phyloP scores from a whole-genome alignment of 2,329 filamentous ascomycete genomes.

The Verticillium klebahnii region DNA sequence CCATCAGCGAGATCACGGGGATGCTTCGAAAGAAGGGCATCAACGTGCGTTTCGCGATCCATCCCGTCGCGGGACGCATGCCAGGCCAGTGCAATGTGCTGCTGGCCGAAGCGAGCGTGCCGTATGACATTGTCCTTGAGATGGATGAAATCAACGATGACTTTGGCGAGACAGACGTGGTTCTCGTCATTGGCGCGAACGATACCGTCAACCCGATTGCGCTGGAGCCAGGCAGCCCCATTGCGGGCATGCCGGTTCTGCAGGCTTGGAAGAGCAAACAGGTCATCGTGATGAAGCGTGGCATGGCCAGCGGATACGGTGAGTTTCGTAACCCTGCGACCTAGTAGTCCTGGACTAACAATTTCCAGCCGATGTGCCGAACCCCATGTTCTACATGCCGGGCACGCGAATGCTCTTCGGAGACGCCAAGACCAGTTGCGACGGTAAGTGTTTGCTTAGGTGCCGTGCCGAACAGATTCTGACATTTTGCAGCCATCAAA shows the following conservation, averaged over 20 bases:
- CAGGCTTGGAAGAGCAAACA: constrained; percentile 94
- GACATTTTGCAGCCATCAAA: constrained; percentile 33
- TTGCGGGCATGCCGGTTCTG: constrained; percentile 88
- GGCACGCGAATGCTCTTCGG: constrained; percentile 89
- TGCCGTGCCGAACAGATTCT: not conserved
- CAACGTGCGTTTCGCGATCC: constrained; percentile 83
- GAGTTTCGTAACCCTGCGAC: constrained; percentile 23
- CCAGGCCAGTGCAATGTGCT: constrained; percentile 91
- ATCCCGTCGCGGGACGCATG: constrained; percentile 88
- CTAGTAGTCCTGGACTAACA: not conserved
- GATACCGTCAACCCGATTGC: constrained; percentile 92
- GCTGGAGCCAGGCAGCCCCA: constrained; percentile 74
- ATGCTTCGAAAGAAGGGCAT: constrained; percentile 70
- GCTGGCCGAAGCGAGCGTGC: constrained; percentile 80
- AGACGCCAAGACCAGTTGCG: constrained; percentile 79
- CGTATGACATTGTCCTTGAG: constrained; percentile 88
- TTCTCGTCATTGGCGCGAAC: constrained; percentile 85
- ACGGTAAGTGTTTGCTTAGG: constrained; percentile 51
- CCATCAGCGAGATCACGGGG: constrained; percentile 75
- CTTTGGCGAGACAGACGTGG: constrained; percentile 79
- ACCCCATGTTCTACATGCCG: constrained; percentile 91
- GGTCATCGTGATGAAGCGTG: constrained; percentile 88
- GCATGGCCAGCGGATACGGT: constrained; percentile 85
- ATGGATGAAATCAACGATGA: constrained; percentile 98
- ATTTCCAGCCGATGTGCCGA: constrained; percentile 71